phyloP scores from a whole-genome alignment of 108 stramenopile genomes.

The Parietichytrium sp. region DNA sequence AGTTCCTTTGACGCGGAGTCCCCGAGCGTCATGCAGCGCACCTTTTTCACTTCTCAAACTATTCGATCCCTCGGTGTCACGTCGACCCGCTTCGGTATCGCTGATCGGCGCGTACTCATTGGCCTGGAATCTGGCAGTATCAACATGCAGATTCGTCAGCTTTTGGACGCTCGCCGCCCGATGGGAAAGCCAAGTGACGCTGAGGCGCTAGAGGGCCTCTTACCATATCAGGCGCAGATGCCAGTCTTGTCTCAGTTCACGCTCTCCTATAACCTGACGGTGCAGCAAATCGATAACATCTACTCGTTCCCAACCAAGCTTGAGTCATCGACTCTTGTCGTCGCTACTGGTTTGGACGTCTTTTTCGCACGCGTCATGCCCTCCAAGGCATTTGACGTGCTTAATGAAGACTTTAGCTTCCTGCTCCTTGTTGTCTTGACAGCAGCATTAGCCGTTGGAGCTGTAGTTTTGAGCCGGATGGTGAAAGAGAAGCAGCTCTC shows the following conservation, averaged over 20 bases:
- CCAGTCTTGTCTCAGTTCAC: conserved; percentile 44
- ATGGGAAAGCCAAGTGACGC: conserved; percentile 52
- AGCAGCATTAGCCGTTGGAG: too few relatives aligned
- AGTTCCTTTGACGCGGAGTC: conserved; percentile 73
- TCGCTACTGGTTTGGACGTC: conserved; percentile 51
- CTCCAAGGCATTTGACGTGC: conserved; percentile 54
- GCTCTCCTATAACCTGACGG: conserved; percentile 47
- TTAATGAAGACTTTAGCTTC: conserved; percentile 59
- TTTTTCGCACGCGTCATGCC: conserved; percentile 52
- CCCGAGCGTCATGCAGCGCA: conserved; percentile 81
- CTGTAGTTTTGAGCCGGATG: too few relatives aligned
- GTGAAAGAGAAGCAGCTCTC: too few relatives aligned
- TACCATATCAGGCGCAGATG: conserved; percentile 50
- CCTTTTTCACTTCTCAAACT: conserved; percentile 72
- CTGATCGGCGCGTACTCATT: conserved; percentile 75
- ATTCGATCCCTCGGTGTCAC: conserved; percentile 84
- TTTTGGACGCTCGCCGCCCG: conserved; percentile 87
- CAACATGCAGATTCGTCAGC: conserved; percentile 63
- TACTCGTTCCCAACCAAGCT: conserved; percentile 46
- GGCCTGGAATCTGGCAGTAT: conserved; percentile 71
- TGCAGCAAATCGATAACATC: conserved; percentile 11
- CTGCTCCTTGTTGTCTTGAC: conserved; percentile 49
- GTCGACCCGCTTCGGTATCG: conserved; percentile 79
- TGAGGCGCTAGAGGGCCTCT: conserved; percentile 60
- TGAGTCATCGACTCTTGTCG: conserved; percentile 54